These are phyloP conservation scores for Diplodia scrobiculata DNA, from an alignment of 2,329 filamentous ascomycete genomes.

Conservation along the genomic window DNA sequence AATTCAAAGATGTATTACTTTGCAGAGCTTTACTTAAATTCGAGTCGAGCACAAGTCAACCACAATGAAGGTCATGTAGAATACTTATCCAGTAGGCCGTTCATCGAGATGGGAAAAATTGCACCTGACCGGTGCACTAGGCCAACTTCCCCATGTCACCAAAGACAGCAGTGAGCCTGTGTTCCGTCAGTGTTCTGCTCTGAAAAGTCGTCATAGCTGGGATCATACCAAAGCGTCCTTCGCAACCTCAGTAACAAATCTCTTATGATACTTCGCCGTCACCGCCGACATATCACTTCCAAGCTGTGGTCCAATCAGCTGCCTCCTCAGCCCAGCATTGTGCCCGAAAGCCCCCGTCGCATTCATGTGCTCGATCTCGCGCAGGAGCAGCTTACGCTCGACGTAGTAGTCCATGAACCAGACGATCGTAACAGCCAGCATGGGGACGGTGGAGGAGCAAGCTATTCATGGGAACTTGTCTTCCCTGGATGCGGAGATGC, in stretches of 20 bases:
- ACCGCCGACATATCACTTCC: neutral
- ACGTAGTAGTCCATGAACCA: slow-evolving; percentile 24
- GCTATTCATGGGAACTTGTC: slow-evolving; percentile 57
- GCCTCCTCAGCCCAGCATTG: slow-evolving; percentile 3
- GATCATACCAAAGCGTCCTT: slow-evolving; percentile 4
- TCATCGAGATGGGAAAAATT: neutral
- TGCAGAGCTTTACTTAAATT: no score
- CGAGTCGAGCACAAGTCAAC: no score
- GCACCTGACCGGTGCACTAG: neutral
- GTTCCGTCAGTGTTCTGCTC: neutral
- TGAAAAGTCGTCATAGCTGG: neutral
- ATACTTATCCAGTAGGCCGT: neutral
- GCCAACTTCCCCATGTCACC: neutral
- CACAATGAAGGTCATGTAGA: no score
- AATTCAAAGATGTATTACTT: no score
- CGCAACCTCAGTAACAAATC: slow-evolving; percentile 3
- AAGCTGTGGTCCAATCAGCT: neutral
- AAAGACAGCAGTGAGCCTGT: neutral
- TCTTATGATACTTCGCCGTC: slow-evolving; percentile 7
- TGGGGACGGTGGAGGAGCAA: slow-evolving; percentile 54
- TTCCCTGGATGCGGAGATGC: slow-evolving; percentile 52
- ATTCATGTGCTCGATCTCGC: slow-evolving; percentile 19
- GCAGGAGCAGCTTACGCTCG: neutral
- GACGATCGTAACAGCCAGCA: slow-evolving; percentile 34
- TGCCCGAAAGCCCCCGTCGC: neutral